Base-by-base conservation (phyloP, 345 rosid genomes). In the Aegle marmelos region DNA sequence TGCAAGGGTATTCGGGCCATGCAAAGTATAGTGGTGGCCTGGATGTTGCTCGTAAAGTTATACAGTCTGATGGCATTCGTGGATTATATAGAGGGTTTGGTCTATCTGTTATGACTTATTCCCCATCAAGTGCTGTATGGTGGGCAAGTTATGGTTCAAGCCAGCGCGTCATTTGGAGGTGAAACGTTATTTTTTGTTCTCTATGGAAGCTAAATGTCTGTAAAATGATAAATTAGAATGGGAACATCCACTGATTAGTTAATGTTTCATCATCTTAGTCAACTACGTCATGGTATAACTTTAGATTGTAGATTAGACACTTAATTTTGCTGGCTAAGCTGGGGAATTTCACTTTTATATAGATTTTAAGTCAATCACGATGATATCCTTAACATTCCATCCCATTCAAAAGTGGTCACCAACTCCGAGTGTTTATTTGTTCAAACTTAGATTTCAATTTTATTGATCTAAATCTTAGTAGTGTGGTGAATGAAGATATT, bases 61-160 rank as follows among this genome's bases (percentile, higher is more conserved):
- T 96, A 50, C 88, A 90, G 80, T 68, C 91, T 80, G 93, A 94
- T 87, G 99, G 99, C 10, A 73, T 92, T 31, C 81, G 95, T 74
- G 99, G 98, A 6, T 86, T 96, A 60, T 96, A 96, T 82, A 88
- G 99, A 83, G 98, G 99, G 37, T 94, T 96, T 85, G 97, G 98
- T 74, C 85, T 96, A 28, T 96, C 99, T 73, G 93, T 92, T 54
- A 85, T 96, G 90, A 94, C 99, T 63, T 96, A 96, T 82, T 80
- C 98, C 75, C 99, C 99, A 41, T 96, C 99, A 21, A 96, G 97
- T 86, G 99, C 99, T 75, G 98, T 91, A 61, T 96, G 99, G 99
- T 96, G 99, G 99, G 99, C 99, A 24, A 91, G 95, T 86, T 96
- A 96, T 83, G 98, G 97, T 45, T 88, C 98, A 66, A 94, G 97